Evolutionary conservation across 306 rosid genomes (phyloP), one percentile per base, ranked within the genome.

Genomic region (Pachyrhizus erosus): DNA sequence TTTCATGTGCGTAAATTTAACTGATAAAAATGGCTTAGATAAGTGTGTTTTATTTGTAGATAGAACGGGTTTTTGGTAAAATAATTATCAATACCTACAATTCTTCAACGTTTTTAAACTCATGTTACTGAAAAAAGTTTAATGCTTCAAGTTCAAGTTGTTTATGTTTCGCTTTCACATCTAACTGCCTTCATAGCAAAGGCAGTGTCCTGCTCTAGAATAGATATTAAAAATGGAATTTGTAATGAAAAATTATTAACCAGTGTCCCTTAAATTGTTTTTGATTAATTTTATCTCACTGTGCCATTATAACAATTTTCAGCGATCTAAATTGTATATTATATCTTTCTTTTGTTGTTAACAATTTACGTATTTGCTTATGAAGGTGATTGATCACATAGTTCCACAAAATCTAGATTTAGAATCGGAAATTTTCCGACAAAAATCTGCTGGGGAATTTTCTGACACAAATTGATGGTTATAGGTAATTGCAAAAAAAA

Each of bases 141-240:
- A 70, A 74, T 74, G 34, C 33, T 60, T 75, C 39, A 57, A 23
- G 70, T 39, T 75, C 5, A 55, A 27, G 39, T 75, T 33, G 46
- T 72, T 49, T 9, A 31, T 31, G 46, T 57, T 57, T 57, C 65
- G 7, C 31, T 57, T 21, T 57, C 65, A 13, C 31, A 52, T 73
- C 78, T 51, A n/a, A 73, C 12, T 73, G 65, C 48, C 66, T 73
- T 73, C 49, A 52, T 52, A 33, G n/a, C n/a, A 11, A 73, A 70
- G 76, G 40, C 58, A 70, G 58, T 45, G 76, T 45, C 37, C 75
- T 43, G 31, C 23, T 70, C 20, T 39, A 37, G 51, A 33, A 31
- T 31, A 33, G 9, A 37, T 11, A 8, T 21, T 65, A 39, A 18
- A 69, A 20, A 39, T 5, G 49, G 8, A 21, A 20, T n/a, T 18